Base-by-base conservation (phyloP, 148 eudicot species). In the Camellia japonica region DNA sequence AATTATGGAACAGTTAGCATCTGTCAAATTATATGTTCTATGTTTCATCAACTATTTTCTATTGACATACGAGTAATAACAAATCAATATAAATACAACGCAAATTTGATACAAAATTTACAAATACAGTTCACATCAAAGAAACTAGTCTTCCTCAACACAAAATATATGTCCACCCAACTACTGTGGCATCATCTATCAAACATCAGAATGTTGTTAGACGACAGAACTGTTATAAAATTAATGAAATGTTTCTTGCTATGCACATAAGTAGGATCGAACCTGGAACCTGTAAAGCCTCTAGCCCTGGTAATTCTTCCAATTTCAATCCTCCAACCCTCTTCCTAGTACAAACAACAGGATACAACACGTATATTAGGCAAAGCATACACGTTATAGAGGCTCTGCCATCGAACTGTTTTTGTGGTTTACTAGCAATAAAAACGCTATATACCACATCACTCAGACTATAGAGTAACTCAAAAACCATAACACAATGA, bases 271-370 rank as follows among this genome's bases (percentile, higher is more conserved):
- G 16, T 41, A 64, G 69, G 71, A 58, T 71, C 78, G 73, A 73
- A 97, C 99, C 99, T 84, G 97, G 98, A 88, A 90, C 82, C 84
- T 83, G 90, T 68, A 97, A 86, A 62, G 98, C 87, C 78, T 97
- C 98, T 74, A 94, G 85, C 71, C 99, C 97, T 55, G 99, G 99
- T 47, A 97, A 83, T 13, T 97, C 99, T 85, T 94, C 93, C 91
- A 97, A 81, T 78, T 94, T 97, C 82, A 97, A 81, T 55, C 99
- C 99, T 30, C 99, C 98, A 68, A 97, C 96, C 82, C 85, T 93
- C 79, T 97, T 97, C 86, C 99, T 97, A 76, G 42, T 20, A 83
- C 62, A 77, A 58, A 76, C 14, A 82, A 84, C 8, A 81, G 55
- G 7, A 64, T 4, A 73, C 2, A 67, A 16, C 20, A 54, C 30